A percentile compares a stretch with the other conserved stretches of the same genome.
phyloP scores from a whole-genome alignment of 2,329 filamentous ascomycete genomes.

The Chaetomiaceae sp. region DNA sequence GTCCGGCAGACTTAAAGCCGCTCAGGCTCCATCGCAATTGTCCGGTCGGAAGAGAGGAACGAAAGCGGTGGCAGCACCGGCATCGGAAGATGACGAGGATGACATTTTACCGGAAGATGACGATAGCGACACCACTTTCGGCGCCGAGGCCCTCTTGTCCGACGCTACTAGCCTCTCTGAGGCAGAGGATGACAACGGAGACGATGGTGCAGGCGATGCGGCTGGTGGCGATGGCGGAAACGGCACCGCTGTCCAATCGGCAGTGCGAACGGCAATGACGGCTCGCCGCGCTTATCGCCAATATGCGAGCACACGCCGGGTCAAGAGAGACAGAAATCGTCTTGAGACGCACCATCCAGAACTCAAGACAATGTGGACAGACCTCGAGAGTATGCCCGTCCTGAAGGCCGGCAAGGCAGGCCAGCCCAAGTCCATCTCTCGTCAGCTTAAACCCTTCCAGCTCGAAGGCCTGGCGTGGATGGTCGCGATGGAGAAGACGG shows the following conservation, averaged over 20 bases:
- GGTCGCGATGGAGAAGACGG: slow-evolving; percentile 75
- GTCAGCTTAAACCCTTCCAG: slow-evolving; percentile 87
- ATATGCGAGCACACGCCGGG: slow-evolving; percentile 25
- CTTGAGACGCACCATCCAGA: slow-evolving; percentile 73
- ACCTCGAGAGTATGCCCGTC: slow-evolving; percentile 60
- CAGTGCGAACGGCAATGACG: slow-evolving; percentile 16
- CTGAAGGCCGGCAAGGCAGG: slow-evolving; percentile 57
- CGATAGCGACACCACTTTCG: slow-evolving; percentile 7
- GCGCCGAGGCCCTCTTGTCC: not conserved
- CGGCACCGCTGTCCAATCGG: slow-evolving; percentile 7
- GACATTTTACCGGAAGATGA: not conserved
- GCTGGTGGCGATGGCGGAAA: slow-evolving; percentile 32
- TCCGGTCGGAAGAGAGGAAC: not conserved
- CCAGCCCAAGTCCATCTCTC: slow-evolving; percentile 72
- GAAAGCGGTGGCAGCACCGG: not conserved
- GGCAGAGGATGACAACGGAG: slow-evolving; percentile 2
- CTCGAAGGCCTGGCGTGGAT: slow-evolving; percentile 94
- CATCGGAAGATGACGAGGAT: slow-evolving; percentile 8
- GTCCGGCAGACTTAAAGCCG: not conserved
- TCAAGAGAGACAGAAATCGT: slow-evolving; percentile 51
- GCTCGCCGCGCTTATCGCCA: slow-evolving; percentile 32
- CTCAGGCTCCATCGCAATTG: not conserved
- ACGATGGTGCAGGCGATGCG: slow-evolving; percentile 25
- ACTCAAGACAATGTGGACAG: slow-evolving; percentile 77
- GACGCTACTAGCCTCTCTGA: slow-evolving; percentile 6